phyloP scores from a whole-genome alignment of 73 alveolate species.

The Paramecium octaurelia region DNA sequence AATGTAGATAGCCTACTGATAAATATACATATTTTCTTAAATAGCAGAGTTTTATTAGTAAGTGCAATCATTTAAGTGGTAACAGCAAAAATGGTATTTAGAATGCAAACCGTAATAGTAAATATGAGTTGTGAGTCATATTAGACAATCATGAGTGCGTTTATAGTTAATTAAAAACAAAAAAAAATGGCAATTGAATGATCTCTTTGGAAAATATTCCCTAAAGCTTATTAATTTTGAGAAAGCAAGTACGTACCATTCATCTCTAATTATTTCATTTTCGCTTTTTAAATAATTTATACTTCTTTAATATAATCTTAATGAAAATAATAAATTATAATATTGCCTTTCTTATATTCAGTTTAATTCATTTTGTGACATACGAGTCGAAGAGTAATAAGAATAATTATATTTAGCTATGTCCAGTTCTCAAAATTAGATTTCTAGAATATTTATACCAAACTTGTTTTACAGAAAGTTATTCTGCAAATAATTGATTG shows the following conservation, averaged over 20 bases:
- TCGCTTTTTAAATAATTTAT: not conserved
- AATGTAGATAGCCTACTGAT: not conserved
- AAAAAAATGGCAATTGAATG: not conserved
- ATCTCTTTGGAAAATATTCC: not conserved
- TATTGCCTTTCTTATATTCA: not conserved
- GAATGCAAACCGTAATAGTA: not conserved
- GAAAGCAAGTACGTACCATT: not conserved
- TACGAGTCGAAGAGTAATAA: not conserved
- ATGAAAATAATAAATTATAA: not conserved
- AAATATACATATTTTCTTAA: not conserved
- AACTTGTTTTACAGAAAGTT: not conserved
- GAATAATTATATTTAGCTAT: not conserved
- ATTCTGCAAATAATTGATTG: not conserved
- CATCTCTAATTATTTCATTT: not conserved
- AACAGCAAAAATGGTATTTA: not conserved
- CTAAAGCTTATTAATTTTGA: not conserved
- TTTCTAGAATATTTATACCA: not conserved
- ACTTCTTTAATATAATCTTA: not conserved
- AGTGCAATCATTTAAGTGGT: not conserved
- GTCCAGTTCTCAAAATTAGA: not conserved
- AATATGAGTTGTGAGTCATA: not conserved
- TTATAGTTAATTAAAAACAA: not conserved
- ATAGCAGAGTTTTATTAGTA: not conserved
- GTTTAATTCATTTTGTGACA: not conserved
- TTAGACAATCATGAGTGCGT: not conserved